A percentile compares a stretch with the other conserved stretches of the same genome.
Evolutionary conservation across 2,329 filamentous ascomycete genomes (phyloP).

Genomic region (Stemphylium beticola): DNA sequence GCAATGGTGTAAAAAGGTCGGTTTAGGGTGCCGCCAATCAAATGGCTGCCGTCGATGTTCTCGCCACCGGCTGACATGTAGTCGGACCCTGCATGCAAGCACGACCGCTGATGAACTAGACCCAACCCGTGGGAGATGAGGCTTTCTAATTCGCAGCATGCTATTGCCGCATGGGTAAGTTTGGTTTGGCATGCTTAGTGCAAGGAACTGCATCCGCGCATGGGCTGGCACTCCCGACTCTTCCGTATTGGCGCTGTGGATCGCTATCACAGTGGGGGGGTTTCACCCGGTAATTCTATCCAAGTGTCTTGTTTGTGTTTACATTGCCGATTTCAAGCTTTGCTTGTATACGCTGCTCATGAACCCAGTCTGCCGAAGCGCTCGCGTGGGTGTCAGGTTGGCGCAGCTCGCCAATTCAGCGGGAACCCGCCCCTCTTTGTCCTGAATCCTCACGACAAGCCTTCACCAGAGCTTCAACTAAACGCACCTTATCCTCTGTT

Average conservation of each 20-base stretch:
- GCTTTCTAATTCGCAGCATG: neutral
- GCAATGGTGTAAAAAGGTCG: constrained; percentile 1
- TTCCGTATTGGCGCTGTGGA: neutral
- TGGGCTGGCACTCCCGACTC: neutral
- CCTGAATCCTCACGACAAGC: no score
- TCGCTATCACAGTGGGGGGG: neutral
- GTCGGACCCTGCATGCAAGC: neutral
- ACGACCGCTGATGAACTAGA: neutral
- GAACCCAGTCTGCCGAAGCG: no score
- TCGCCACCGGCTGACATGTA: neutral
- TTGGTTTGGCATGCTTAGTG: neutral
- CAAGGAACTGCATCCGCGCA: neutral
- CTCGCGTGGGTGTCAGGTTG: no score
- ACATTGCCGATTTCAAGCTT: no score
- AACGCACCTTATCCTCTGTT: no score
- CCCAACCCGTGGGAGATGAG: neutral
- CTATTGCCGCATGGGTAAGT: neutral
- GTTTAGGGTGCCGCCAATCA: neutral
- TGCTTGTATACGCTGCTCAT: no score
- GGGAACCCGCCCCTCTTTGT: no score
- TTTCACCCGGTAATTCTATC: no score
- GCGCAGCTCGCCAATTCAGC: no score
- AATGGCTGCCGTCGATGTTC: neutral
- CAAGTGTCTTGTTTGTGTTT: no score
- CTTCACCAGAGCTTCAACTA: no score